These are phyloP conservation scores for Sporothrix mexicana DNA, from an alignment of 2,329 filamentous ascomycete genomes.

Conservation along the genomic window DNA sequence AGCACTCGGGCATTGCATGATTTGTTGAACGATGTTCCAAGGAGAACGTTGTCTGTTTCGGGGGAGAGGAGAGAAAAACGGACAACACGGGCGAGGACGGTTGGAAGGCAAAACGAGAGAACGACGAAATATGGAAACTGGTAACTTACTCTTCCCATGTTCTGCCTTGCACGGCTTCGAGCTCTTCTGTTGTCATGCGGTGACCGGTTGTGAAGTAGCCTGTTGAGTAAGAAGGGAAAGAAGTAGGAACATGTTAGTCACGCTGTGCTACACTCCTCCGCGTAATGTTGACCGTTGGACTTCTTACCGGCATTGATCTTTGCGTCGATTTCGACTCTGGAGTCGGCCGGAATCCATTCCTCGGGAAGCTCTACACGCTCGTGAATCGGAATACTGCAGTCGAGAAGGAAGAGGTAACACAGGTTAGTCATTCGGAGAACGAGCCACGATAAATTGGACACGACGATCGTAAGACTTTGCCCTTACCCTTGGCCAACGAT, in stretches of 20 bases:
- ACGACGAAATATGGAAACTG: not conserved
- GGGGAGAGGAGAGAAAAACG: slow-evolving; percentile 33
- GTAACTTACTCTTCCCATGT: slow-evolving; percentile 80
- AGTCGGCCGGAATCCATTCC: slow-evolving; percentile 91
- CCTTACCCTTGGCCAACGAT: slow-evolving; percentile 79
- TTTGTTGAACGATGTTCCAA: slow-evolving; percentile 31
- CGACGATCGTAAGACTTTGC: not conserved
- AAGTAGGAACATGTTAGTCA: slow-evolving; percentile 1
- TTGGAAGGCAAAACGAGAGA: no score
- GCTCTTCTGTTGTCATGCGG: slow-evolving; percentile 84
- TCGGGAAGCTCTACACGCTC: slow-evolving; percentile 92
- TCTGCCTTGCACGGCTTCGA: slow-evolving; percentile 83
- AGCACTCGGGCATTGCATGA: slow-evolving; percentile 39
- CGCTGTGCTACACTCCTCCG: not conserved
- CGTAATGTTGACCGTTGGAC: not conserved
- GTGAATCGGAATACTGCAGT: slow-evolving; percentile 74
- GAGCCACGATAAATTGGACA: not conserved
- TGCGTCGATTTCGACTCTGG: slow-evolving; percentile 96
- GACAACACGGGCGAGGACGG: slow-evolving; percentile 12
- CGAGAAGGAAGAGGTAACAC: not conserved
- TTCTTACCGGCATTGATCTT: slow-evolving; percentile 92
- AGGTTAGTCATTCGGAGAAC: not conserved
- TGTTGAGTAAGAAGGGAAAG: not conserved
- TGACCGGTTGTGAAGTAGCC: slow-evolving; percentile 86
- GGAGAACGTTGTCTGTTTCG: not conserved